A percentile compares a stretch with the other conserved stretches of the same genome.
phyloP scores from a whole-genome alignment of 1,284 basidiomycete genomes.

The Cutaneotrichosporon daszewskae region DNA sequence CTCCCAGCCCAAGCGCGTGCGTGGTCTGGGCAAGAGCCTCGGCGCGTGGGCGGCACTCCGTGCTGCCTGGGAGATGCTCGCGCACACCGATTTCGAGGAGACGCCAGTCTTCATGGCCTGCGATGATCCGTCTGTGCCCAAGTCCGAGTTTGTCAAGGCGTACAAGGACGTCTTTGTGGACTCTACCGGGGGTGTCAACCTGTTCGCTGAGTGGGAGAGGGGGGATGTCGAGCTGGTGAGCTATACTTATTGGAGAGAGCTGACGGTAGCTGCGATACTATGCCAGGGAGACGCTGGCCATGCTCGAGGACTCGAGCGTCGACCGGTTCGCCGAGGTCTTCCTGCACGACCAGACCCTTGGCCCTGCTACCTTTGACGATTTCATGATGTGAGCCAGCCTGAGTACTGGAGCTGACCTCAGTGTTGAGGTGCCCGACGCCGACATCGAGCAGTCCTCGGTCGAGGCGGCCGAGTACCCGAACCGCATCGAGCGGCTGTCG shows the following conservation, averaged over 20 bases:
- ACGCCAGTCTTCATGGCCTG: constrained; percentile 60
- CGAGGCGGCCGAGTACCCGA: constrained; percentile 55
- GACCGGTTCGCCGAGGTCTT: constrained; percentile 47
- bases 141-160: constrained; percentile 34
- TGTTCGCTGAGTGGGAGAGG: constrained; percentile 69
- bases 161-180: constrained; percentile 64
- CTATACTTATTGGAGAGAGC: neutral
- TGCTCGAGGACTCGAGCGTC: constrained; percentile 52
- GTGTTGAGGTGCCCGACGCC: constrained; percentile 56
- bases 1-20: constrained; percentile 38
- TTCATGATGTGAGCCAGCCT: constrained; percentile 67
- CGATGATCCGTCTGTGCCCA: constrained; percentile 35
- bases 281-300: constrained; percentile 61
- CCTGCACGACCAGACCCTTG: constrained; percentile 43
- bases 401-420: constrained; percentile 33
- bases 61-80: constrained; percentile 49
- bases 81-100: constrained; percentile 63
- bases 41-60: constrained; percentile 47
- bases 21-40: constrained; percentile 50
- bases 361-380: constrained; percentile 63
- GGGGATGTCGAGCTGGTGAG: constrained; percentile 49
- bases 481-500: constrained; percentile 56
- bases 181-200: constrained; percentile 69
- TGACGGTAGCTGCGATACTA: constrained; percentile 63
- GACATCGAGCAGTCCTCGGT: constrained; percentile 1